Base-by-base conservation (phyloP, 2,329 filamentous ascomycete genomes). In the Herpotrichia juniperi region DNA sequence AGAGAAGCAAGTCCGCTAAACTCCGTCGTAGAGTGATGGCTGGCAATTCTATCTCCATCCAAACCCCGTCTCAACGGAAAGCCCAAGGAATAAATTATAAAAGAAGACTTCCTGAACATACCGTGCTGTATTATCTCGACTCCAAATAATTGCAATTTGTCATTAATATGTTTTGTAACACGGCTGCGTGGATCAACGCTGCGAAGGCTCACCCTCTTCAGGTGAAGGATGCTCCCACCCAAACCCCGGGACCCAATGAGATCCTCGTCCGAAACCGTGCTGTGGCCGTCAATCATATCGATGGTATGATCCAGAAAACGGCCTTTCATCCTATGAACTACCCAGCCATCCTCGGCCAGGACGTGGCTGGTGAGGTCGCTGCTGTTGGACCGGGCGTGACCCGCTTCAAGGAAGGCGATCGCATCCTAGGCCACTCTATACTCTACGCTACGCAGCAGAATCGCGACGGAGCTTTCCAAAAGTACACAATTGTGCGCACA, bases 331-430 rank as follows among this genome's bases (percentile, higher is more conserved):
- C 53, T 9, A n/a, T 48, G 2, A 24, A 30, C 11, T 52, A 26
- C 6, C 55, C 52, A 8, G 30, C 49, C 16, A 24, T 58, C 8
- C 32, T 55, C 9, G 55, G 55, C 1, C 14, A 40, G 31, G 81
- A 83, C 61, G 79, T 81, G 45, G 74, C 78, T 28, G 80, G 80
- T 32, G 42, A 77, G 22, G 71, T 82, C 10, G 69, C 76, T 49
- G 64, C 63, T 14, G 53, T 77, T 32, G 80, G 79, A 8, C 56
- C 67, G 2, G 58, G 54, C 2, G 76, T 78, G 26, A 75, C 60
- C 19, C 61, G 59, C 19, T 63, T 79, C 53, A 68, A 74, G 42
- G 62, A 69, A 25, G 78, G 78, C 10, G 74, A 81, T 45, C 64
- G 69, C 11, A 82, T 85, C 0, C 67, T 86, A 28, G 54, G 37